These are phyloP conservation scores for Metschnikowia dekortorum DNA, from an alignment of 805 yeast species.

Conservation along the genomic window DNA sequence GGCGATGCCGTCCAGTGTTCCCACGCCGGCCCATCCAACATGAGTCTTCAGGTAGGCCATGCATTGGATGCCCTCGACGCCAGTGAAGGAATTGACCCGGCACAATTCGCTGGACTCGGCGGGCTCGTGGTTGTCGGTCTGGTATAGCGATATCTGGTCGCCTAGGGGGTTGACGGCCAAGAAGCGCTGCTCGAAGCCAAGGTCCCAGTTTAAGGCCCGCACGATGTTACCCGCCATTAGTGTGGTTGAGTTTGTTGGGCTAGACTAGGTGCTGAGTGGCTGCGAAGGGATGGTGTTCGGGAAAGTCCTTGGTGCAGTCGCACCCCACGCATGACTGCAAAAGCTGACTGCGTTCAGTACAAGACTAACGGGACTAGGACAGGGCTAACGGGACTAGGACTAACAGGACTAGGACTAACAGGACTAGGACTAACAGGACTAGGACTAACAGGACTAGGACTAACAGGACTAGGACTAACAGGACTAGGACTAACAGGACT, in stretches of 20 bases:
- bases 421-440: too few species aligned
- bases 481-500: too few species aligned
- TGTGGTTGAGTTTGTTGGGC: background rate
- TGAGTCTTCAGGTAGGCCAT: constrained; percentile 53
- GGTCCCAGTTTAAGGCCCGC: constrained; percentile 60
- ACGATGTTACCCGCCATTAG: constrained; percentile 56
- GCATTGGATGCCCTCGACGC: constrained; percentile 67
- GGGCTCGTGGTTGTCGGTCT: constrained; percentile 31
- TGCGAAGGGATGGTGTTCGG: background rate
- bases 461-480: too few species aligned
- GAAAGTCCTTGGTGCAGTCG: background rate
- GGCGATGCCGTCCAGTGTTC: constrained; percentile 67
- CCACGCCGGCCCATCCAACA: constrained; percentile 65
- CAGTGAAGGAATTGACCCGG: constrained; percentile 51
- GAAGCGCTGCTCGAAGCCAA: constrained; percentile 52
- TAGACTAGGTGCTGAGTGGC: background rate
- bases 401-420: too few species aligned
- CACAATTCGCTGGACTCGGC: constrained; percentile 49
- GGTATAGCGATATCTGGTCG: constrained; percentile 68
- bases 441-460: too few species aligned
- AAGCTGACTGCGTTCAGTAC: background rate
- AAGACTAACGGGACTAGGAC: too few species aligned
- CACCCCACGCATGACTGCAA: background rate
- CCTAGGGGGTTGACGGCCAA: constrained; percentile 73
- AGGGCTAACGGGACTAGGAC: too few species aligned